Percentiles rank a stretch among this genome's conserved stretches.
These are phyloP conservation scores for Phytophthora rubi DNA, from an alignment of 352 stramenopile genomes.

Conservation along the genomic window DNA sequence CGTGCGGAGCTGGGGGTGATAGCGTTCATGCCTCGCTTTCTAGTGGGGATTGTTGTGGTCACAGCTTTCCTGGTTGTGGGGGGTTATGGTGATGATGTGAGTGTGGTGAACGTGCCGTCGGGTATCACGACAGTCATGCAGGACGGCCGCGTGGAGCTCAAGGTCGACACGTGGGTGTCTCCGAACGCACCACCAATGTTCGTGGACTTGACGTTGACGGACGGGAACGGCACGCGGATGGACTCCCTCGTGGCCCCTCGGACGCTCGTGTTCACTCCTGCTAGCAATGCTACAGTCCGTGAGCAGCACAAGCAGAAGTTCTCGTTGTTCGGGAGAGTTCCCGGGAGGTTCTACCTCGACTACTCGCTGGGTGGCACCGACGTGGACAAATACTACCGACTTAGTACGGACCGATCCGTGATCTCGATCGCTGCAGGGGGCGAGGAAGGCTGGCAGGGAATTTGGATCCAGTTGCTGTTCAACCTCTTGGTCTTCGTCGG, in stretches of 20 bases:
- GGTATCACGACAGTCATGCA: slow-evolving; percentile 59
- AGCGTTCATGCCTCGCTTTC: not conserved
- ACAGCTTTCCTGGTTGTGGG: not conserved
- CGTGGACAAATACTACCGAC: slow-evolving; percentile 47
- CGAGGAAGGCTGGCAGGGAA: slow-evolving; percentile 64
- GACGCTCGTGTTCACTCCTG: slow-evolving; percentile 47
- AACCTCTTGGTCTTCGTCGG: slow-evolving; percentile 65
- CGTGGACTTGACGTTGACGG: slow-evolving; percentile 51
- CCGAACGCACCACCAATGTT: slow-evolving; percentile 44
- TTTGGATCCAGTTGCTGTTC: slow-evolving; percentile 68
- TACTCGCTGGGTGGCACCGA: slow-evolving; percentile 51
- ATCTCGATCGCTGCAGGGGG: slow-evolving; percentile 55
- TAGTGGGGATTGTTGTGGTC: slow-evolving; percentile 11
- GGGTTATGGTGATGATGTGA: slow-evolving; percentile 13
- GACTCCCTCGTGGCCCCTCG: slow-evolving; percentile 43
- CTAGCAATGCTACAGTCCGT: slow-evolving; percentile 22
- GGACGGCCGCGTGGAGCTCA: slow-evolving; percentile 42
- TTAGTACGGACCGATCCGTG: slow-evolving; percentile 59
- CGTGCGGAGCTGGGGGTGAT: slow-evolving; percentile 9
- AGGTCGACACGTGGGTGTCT: slow-evolving; percentile 54
- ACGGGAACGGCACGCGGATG: slow-evolving; percentile 46
- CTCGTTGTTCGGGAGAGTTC: slow-evolving; percentile 42
- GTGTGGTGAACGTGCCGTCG: slow-evolving; percentile 58
- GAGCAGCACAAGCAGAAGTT: slow-evolving; percentile 46
- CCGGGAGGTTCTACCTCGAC: slow-evolving; percentile 65